A percentile compares a stretch with the other conserved stretches of the same genome.
Evolutionary conservation across 768 basidiomycete genomes (phyloP).

Genomic region (Termitomyces titanicus): DNA sequence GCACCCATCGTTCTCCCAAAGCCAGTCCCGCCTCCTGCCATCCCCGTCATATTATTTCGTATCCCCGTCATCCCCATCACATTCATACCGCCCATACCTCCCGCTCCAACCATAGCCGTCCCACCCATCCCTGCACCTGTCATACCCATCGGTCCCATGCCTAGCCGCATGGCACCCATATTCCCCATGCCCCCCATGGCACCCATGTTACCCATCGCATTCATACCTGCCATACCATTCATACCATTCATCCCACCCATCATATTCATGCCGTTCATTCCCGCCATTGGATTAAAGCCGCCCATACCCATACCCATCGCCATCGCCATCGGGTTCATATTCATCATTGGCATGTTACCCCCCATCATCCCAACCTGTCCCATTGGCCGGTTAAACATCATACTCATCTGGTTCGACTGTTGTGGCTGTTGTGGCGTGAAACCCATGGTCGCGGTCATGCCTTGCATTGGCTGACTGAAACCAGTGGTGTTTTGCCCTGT

Average conservation of each 20-base stretch:
- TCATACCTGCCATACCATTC: constrained; percentile 27
- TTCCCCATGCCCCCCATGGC: constrained; percentile 21
- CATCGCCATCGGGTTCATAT: constrained; percentile 50
- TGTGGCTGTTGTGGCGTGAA: constrained; percentile 31
- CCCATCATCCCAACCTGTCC: constrained; percentile 43
- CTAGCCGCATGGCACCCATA: constrained; percentile 7
- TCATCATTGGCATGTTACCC: constrained; percentile 31
- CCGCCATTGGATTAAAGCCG: constrained; percentile 27
- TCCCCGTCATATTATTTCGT: constrained; percentile 12
- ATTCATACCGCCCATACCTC: constrained; percentile 21
- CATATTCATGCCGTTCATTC: constrained; percentile 28
- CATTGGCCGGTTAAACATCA: constrained; percentile 57
- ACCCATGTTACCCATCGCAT: constrained; percentile 25
- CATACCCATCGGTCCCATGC: constrained; percentile 19
- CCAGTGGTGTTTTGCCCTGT: constrained; percentile 19
- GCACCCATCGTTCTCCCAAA: constrained; percentile 35
- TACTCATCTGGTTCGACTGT: constrained; percentile 42
- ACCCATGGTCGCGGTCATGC: constrained; percentile 28
- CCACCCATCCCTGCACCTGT: constrained; percentile 19
- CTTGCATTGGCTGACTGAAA: constrained; percentile 33
- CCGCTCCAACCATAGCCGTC: constrained; percentile 7
- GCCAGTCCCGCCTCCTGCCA: constrained; percentile 18
- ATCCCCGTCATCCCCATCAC: constrained; percentile 14
- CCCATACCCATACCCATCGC: constrained; percentile 42
- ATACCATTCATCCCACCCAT: constrained; percentile 28